Evolutionary conservation across 108 stramenopile genomes (phyloP).

Genomic region (Aurantiochytrium sp.): DNA sequence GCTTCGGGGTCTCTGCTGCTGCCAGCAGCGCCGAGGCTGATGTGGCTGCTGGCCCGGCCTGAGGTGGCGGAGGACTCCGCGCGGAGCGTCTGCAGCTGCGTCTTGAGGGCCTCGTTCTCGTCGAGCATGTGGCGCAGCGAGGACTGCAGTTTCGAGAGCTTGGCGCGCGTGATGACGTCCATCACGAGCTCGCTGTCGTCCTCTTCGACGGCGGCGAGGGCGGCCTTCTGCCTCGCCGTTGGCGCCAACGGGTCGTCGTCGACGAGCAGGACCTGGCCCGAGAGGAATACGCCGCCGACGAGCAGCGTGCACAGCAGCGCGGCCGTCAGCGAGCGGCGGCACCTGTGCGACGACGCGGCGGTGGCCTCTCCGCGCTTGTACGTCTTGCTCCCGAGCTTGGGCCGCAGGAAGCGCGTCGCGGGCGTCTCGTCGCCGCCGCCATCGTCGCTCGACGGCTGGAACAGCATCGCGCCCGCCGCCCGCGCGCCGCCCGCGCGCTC

Average conservation of each 20-base stretch:
- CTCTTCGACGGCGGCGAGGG: not conserved
- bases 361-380: not conserved
- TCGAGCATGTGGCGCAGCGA: not conserved
- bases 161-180: not conserved
- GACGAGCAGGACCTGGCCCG: not conserved
- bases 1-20: too few relatives aligned
- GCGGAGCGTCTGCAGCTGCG: not conserved
- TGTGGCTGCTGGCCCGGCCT: too few relatives aligned
- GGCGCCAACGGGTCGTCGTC: too few relatives aligned
- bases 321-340: not conserved
- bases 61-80: not conserved
- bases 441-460: not conserved
- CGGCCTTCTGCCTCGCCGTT: too few relatives aligned
- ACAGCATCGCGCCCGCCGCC: not conserved
- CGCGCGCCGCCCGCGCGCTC: too few relatives aligned
- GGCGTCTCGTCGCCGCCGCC: not conserved
- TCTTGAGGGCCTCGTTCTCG: not conserved
- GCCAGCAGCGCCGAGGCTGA: too few relatives aligned
- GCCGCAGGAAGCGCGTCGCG: not conserved
- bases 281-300: not conserved
- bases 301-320: not conserved
- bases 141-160: not conserved
- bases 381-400: slow-evolving; percentile 4
- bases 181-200: not conserved
- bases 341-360: not conserved